Conservation (phyloP, 2,329 filamentous ascomycete genomes). For the Sphaerulina vaccinii region DNA sequence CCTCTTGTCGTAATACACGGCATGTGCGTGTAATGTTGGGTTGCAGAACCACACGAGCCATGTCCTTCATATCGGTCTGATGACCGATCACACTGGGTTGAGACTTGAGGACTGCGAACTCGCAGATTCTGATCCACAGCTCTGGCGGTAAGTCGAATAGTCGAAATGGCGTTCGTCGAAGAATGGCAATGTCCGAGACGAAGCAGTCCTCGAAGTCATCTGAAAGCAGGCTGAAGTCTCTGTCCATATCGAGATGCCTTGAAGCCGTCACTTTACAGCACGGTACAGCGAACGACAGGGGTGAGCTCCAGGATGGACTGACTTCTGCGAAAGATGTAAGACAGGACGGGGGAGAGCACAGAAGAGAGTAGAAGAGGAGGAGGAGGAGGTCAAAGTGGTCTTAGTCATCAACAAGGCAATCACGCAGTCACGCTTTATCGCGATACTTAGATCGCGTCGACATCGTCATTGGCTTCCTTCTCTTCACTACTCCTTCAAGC, state of each 20-base stretch:
- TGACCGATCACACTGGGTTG: conserved; percentile 15
- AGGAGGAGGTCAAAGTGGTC: too few relatives aligned
- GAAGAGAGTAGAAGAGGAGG: too few relatives aligned
- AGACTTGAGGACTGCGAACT: conserved; percentile 16
- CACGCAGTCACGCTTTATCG: too few relatives aligned
- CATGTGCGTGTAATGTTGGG: conserved; percentile 21
- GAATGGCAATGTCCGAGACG: conserved; percentile 5
- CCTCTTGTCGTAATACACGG: conserved; percentile 15
- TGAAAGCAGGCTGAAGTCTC: conserved; percentile 12
- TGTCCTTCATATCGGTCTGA: conserved; percentile 10
- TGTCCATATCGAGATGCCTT: too few relatives aligned
- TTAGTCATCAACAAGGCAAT: too few relatives aligned
- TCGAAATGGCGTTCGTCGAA: conserved; percentile 14
- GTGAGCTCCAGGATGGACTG: too few relatives aligned
- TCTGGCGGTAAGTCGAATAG: conserved; percentile 28
- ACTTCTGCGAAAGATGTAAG: too few relatives aligned
- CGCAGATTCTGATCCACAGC: conserved; percentile 17
- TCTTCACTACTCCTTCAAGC: not conserved
- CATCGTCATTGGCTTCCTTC: not conserved
- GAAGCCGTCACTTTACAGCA: too few relatives aligned
- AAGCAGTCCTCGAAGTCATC: conserved; percentile 17
- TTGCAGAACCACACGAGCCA: conserved; percentile 13
- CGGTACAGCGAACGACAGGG: too few relatives aligned
- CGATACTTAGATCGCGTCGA: too few relatives aligned
- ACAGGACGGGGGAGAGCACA: too few relatives aligned